Evolutionary conservation across 2,329 filamentous ascomycete genomes (phyloP).

Genomic region (Fusarium longipes): DNA sequence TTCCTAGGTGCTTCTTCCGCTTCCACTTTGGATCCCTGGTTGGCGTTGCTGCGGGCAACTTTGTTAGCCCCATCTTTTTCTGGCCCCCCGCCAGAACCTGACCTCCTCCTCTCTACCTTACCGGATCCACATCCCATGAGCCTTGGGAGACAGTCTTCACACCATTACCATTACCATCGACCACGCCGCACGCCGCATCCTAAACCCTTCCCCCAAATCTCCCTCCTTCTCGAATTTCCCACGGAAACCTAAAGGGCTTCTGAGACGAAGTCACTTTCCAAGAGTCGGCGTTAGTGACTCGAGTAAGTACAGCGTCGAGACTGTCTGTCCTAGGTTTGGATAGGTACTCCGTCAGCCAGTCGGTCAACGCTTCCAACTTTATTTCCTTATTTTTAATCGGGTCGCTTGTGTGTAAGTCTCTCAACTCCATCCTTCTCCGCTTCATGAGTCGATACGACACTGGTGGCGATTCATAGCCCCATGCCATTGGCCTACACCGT

Average conservation of each 20-base stretch:
- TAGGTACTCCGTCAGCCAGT: conserved; percentile 3
- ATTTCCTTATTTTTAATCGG: conserved; percentile 24
- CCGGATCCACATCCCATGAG: conserved; percentile 30
- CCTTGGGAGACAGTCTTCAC: conserved; percentile 16
- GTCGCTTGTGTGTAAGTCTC: conserved; percentile 42
- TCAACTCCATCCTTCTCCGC: conserved; percentile 14
- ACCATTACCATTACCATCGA: conserved; percentile 32
- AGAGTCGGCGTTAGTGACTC: conserved; percentile 25
- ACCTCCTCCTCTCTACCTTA: conserved; percentile 19
- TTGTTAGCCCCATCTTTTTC: conserved; percentile 37
- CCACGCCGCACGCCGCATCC: conserved; percentile 38
- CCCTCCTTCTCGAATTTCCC: conserved; percentile 32
- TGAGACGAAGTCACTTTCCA: conserved; percentile 27
- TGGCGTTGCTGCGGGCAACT: conserved; percentile 46
- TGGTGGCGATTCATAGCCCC: conserved; percentile 50
- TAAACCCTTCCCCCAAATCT: conserved; percentile 39
- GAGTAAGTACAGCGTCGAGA: conserved; percentile 24
- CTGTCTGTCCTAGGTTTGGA: background rate
- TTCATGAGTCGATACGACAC: conserved; percentile 34
- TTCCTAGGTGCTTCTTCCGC: background rate
- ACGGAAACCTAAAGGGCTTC: conserved; percentile 29
- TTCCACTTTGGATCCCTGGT: conserved; percentile 20
- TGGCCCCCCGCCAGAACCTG: conserved; percentile 20
- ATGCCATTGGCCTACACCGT: conserved; percentile 38
- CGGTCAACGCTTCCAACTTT: conserved; percentile 18